Percentiles rank a stretch among this genome's conserved stretches.
phyloP scores from a whole-genome alignment of 306 rosid genomes.

The Boehmeria nivea region DNA sequence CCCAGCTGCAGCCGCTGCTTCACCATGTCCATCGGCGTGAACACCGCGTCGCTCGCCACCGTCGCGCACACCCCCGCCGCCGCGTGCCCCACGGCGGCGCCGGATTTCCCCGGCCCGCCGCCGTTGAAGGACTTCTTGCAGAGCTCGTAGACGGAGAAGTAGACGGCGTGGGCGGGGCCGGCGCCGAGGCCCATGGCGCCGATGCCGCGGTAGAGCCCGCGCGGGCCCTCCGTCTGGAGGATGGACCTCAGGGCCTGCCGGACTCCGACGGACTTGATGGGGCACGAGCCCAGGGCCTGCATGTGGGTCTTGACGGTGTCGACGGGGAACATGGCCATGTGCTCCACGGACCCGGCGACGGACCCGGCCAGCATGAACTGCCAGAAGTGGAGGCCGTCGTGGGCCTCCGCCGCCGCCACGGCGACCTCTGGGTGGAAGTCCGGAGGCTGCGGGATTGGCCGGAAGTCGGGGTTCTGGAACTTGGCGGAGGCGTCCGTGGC shows the following conservation, averaged over 20 bases:
- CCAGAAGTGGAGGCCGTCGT: constrained; percentile 86
- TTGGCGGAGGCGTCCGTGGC: constrained; percentile 68
- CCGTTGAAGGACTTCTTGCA: constrained; percentile 53
- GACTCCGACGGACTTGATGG: constrained; percentile 56
- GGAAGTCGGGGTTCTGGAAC: constrained; percentile 65
- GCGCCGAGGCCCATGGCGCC: constrained; percentile 93
- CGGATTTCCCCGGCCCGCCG: constrained; percentile 48
- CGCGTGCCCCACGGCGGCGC: constrained; percentile 53
- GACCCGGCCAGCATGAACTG: constrained; percentile 90
- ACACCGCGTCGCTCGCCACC: constrained; percentile 66
- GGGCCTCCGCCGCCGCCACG: constrained; percentile 37
- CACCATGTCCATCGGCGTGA: constrained; percentile 92
- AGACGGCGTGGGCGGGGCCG: constrained; percentile 88
- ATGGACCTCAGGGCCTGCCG: constrained; percentile 65
- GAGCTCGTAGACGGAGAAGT: constrained; percentile 62
- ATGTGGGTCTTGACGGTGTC: constrained; percentile 88
- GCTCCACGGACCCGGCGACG: constrained; percentile 67
- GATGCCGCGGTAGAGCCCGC: constrained; percentile 75
- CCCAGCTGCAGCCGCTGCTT: constrained; percentile 82
- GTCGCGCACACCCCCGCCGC: constrained; percentile 70
- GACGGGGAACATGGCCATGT: constrained; percentile 88
- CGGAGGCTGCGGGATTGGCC: constrained; percentile 35
- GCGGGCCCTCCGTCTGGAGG: constrained; percentile 53
- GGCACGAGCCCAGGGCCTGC: constrained; percentile 88
- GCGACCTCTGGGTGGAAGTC: constrained; percentile 46